A percentile compares a stretch with the other conserved stretches of the same genome.
phyloP scores from a whole-genome alignment of 306 rosid species.

The Gastrolobium bilobum region DNA sequence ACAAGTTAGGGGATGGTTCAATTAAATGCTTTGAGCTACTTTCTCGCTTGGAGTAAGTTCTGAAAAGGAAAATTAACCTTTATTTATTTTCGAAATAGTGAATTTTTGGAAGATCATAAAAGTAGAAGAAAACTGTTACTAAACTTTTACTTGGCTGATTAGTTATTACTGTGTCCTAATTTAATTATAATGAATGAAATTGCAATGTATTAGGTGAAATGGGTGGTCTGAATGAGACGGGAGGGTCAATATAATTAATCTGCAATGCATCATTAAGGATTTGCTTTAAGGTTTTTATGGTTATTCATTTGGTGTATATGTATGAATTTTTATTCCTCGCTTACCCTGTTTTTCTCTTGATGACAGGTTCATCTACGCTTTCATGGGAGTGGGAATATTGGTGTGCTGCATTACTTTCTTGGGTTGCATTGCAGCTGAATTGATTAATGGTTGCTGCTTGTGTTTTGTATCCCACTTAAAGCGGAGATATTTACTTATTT shows the following conservation, averaged over 20 bases:
- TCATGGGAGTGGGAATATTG: slow-evolving; percentile 84
- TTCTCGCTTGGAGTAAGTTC: background rate
- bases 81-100: too few relatives aligned
- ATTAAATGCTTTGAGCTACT: slow-evolving; percentile 33
- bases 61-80: slow-evolving; percentile 1
- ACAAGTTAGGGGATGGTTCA: background rate
- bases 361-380: slow-evolving; percentile 92
- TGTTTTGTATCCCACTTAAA: slow-evolving; percentile 88
- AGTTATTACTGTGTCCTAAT: background rate
- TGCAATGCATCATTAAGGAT: slow-evolving; percentile 25
- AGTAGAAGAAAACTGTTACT: background rate
- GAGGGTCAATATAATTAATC: slow-evolving; percentile 5
- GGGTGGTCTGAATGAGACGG: slow-evolving; percentile 18
- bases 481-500: background rate
- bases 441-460: slow-evolving; percentile 84
- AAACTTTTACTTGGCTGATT: slow-evolving; percentile 26
- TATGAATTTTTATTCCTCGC: slow-evolving; percentile 3
- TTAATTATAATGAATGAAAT: slow-evolving; percentile 32
- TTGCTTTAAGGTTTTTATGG: slow-evolving; percentile 29
- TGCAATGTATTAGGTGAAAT: slow-evolving; percentile 9
- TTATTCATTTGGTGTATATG: slow-evolving; percentile 38
- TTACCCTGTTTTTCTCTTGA: slow-evolving; percentile 14
- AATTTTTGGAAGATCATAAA: background rate
- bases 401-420: slow-evolving; percentile 74
- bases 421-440: slow-evolving; percentile 94